Evolutionary conservation across 2,329 filamentous ascomycete genomes (phyloP), one percentile per base, ranked within the genome.

Genomic region (Epichloe sibirici): DNA sequence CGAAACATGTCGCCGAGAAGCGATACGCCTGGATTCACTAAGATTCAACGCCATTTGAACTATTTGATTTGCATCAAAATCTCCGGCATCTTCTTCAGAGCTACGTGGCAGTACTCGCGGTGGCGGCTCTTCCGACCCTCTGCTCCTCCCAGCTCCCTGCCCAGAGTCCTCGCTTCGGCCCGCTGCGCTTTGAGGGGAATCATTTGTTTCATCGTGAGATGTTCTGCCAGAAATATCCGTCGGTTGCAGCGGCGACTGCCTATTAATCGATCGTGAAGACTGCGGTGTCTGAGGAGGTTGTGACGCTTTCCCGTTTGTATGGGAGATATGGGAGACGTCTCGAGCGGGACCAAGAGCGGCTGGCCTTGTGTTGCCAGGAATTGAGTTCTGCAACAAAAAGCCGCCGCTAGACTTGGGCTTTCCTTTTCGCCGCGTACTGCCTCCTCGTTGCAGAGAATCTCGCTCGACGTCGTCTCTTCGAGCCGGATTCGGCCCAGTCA

Each of bases 41-140:
- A 97, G 70, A 57, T 85, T 93, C 59, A 97, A 70, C 1, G 91
- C 91, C 79, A 97, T 87, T 62, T 90, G 90, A 43, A 97, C 89
- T 57, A 97, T 94, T 66, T 95, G 88, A 4, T 85, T 81, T 7
- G 90, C 86, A 62, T 96, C 90, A 55, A 86, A 76, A 60, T 89
- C 82, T 21, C 86, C 65, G 5, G 66, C 60, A 13, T 39, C 28
- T 8, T 55, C 51, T 2, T 17, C 37, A 13, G 48, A 53, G 17
- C 31, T 13, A 4, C n/a, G 44, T 8, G 45, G 11, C 23, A 34
- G n/a, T 48, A 5, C 44, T n/a, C 34, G 44, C 28, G 44, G 45
- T 28, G 31, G 40, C 15, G 35, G 34, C 25, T 49, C 25, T 5
- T 48, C 47, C 38, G 43, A 44, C 6, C 13, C 47, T 31, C 21